These are phyloP conservation scores for Pyrenopolyporus hunteri DNA, from an alignment of 495 filamentous ascomycete genomes.

Conservation along the genomic window DNA sequence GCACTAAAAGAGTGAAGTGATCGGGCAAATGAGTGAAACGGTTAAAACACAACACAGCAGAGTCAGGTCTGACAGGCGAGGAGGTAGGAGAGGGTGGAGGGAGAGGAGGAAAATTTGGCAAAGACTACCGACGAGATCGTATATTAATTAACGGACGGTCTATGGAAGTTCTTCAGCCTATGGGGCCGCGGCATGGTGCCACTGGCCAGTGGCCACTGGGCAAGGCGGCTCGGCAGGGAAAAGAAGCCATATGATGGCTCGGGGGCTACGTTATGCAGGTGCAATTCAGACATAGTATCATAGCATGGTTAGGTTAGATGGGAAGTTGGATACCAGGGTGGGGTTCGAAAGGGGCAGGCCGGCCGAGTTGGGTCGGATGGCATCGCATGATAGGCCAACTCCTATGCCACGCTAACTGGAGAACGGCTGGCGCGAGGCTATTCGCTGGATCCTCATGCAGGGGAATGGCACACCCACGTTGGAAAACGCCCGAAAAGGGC, in stretches of 20 bases:
- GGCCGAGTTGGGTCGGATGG: conserved; percentile 1
- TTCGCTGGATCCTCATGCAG: conserved; percentile 34
- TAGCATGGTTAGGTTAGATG: conserved; percentile 3
- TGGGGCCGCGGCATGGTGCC: neutral
- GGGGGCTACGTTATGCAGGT: conserved; percentile 11
- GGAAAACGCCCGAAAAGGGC: neutral
- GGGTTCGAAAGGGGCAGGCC: conserved; percentile 19
- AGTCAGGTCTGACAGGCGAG: conserved; percentile 24
- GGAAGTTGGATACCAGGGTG: conserved; percentile 16
- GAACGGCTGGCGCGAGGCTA: conserved; percentile 32
- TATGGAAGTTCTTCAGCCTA: conserved; percentile 10
- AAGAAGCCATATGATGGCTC: neutral
- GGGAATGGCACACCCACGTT: conserved; percentile 21
- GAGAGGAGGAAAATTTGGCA: conserved; percentile 3
- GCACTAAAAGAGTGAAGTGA: conserved; percentile 32
- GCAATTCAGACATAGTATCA: conserved; percentile 2
- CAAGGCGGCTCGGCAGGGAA: conserved; percentile 9
- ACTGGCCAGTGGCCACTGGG: conserved; percentile 13
- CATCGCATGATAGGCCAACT: conserved; percentile 21
- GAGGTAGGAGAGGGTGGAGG: conserved; percentile 29
- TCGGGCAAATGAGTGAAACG: conserved; percentile 40
- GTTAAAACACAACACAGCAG: conserved; percentile 30
- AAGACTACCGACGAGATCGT: conserved; percentile 23
- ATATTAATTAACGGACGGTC: conserved; percentile 32
- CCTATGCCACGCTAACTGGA: conserved; percentile 13